Base-by-base conservation (phyloP, 345 rosid species). In the Diplotaxis tenuifolia region DNA sequence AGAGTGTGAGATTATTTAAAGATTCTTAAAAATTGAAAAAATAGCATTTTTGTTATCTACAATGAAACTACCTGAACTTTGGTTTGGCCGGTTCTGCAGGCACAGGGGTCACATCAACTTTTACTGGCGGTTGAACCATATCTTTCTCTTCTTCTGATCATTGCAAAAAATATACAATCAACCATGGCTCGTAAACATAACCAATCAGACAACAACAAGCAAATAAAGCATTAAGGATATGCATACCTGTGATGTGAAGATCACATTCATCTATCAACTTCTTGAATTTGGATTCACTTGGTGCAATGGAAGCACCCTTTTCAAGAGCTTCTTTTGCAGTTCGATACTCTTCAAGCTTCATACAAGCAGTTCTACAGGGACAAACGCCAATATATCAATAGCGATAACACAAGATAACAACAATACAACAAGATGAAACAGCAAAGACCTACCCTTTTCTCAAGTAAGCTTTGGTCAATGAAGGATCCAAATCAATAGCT, bases 271-370 rank as follows among this genome's bases (percentile, higher is more conserved):
- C 83, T 62, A 92, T 89, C 79, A 90, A 78, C 70, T 84, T 85
- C 52, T 79, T 71, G 65, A 96, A 92, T 80, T 91, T 89, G 0
- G 74, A 38, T 2, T 96, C 88, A 70, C 38, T 85, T 0, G 90
- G 91, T 4, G 84, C 85, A 7, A 86, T 68, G 62, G 86, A 67
- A 34, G 87, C 86, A 18, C 98, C 99, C 14, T 58, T 65, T 83
- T 90, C 93, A 55, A 89, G 74, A 6, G 97, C 95, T 42, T 82
- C 87, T 85, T 92, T 90, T 5, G 99, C 97, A 11, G 93, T 89
- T 25, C 82, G 60, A 85, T 85, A 92, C 54, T 96, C 98, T 78
- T 90, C 97, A 68, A 96, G 97, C 80, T 88, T 89, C 81, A 90
- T 81, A 78, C 96, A 96, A 0, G 98, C 97, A 78, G 73, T 81